phyloP scores from a whole-genome alignment of 2,329 filamentous ascomycete species.

The Xenosphaeropsis pyriputrescens region DNA sequence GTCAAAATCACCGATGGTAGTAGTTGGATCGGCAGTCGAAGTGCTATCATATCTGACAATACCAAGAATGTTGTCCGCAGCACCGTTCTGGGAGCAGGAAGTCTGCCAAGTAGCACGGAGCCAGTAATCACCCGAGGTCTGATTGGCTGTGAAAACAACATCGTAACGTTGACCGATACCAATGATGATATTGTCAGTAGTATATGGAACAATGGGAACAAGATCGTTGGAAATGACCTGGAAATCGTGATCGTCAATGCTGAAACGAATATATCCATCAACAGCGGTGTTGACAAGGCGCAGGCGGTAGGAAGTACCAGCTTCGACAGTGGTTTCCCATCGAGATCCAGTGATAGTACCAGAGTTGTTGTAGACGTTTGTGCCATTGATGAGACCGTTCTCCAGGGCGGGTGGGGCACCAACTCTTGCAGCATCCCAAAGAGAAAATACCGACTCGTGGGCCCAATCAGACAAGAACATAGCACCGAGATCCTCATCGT shows the following conservation, averaged over 20 bases:
- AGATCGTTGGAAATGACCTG: conserved; percentile 42
- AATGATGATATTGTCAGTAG: conserved; percentile 22
- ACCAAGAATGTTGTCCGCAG: conserved; percentile 29
- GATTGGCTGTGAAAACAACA: conserved; percentile 23
- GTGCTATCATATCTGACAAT: conserved; percentile 32
- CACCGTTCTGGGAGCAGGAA: conserved; percentile 34
- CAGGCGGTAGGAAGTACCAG: conserved; percentile 13
- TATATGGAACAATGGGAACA: conserved; percentile 38
- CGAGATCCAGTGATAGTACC: conserved; percentile 11
- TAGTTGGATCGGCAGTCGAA: conserved; percentile 20
- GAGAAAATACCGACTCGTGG: conserved; percentile 21
- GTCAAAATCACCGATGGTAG: conserved; percentile 8
- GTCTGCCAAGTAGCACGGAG: conserved; percentile 23
- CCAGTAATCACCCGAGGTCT: conserved; percentile 12
- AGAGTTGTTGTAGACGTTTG: conserved; percentile 3
- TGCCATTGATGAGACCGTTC: conserved; percentile 12
- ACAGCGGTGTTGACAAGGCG: conserved; percentile 29
- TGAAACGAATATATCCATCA: conserved; percentile 25
- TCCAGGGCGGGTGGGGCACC: conserved; percentile 11
- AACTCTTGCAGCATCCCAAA: conserved; percentile 15
- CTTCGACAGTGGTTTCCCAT: conserved; percentile 6
- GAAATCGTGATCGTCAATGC: conserved; percentile 37
- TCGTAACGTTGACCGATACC: conserved; percentile 24
- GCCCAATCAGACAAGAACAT: conserved; percentile 5
- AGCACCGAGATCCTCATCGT: conserved; percentile 7